Evolutionary conservation across 805 yeast genomes (phyloP), one percentile per base, ranked within the genome.

Genomic region (Wickerhamomyces sydowiorum): DNA sequence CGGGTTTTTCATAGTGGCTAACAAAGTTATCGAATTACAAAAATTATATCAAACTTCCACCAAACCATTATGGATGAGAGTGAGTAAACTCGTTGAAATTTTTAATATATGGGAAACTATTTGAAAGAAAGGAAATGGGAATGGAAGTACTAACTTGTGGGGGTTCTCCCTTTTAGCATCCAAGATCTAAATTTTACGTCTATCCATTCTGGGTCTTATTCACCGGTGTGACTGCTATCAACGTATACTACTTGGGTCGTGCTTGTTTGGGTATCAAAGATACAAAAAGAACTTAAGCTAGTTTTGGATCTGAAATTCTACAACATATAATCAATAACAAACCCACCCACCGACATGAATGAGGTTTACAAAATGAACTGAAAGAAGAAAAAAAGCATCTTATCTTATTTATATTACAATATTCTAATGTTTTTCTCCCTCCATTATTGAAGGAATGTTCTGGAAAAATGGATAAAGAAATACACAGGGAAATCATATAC

Each of bases 191-290:
- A 50, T 53, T 51, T 51, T 55, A 53, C 57, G 31, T 57, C 48
- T 56, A 56, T 45, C 61, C 61, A 48, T 57, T 56, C 59, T 57
- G 60, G 60, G 53, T 49, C 44, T 44, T 56, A 43, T 54, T 57
- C 58, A 51, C 55, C 53, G 33, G 48, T 34, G 55, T 53, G 30
- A 46, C 49, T 38, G 53, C 57, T 35, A 50, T 46, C 39, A 52
- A 50, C 52, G 17, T 49, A 17, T 54, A 43, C 56, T 57, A 56
- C 57, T 61, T 77, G 43, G 86, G 79, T 54, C 80, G 89, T 72
- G 93, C 93, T 53, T 57, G 75, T 49, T 59, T 69, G 33, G 90
- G 89, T 62, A 70, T 82, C 62, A 82, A 83, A 71, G 82, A 60
- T 51, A 47, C 49, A 41, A 49, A 45, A n/a, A 28, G 30, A 28